A percentile compares a stretch with the other conserved stretches of the same genome.
Conservation (phyloP, 2,329 filamentous ascomycete species). For the Aureobasidium sp. region DNA sequence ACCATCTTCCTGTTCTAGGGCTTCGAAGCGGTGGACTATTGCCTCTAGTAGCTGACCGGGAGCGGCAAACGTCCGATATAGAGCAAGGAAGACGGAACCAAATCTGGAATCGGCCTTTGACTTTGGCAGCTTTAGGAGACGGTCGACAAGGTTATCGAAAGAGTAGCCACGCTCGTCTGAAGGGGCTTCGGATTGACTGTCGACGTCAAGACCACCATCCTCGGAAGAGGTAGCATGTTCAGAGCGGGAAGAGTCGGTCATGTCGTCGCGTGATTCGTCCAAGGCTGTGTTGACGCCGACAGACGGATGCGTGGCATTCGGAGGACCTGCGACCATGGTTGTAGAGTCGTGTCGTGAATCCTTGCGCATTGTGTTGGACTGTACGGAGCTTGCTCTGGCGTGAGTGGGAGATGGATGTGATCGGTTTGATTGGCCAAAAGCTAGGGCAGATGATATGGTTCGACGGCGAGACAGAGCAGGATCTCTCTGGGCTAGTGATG, state of each 20-base stretch:
- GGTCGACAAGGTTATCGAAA: constrained; percentile 58
- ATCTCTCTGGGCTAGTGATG: not conserved
- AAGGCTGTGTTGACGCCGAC: constrained; percentile 47
- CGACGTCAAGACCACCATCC: constrained; percentile 41
- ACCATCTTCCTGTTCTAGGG: constrained; percentile 55
- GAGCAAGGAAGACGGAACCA: constrained; percentile 74
- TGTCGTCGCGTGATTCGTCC: constrained; percentile 56
- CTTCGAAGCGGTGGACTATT: constrained; percentile 68
- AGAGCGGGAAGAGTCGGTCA: constrained; percentile 50
- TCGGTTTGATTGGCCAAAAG: not conserved
- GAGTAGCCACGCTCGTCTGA: constrained; percentile 52
- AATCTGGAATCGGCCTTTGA: constrained; percentile 88
- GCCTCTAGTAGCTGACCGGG: constrained; percentile 69
- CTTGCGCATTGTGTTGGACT: constrained; percentile 26
- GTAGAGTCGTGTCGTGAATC: constrained; percentile 24
- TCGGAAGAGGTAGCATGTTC: constrained; percentile 56
- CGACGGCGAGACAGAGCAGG: constrained; percentile 1
- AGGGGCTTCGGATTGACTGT: constrained; percentile 18
- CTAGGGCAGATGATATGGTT: constrained; percentile 6
- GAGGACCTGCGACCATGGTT: constrained; percentile 19
- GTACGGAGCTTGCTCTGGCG: constrained; percentile 39
- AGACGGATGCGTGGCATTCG: constrained; percentile 33
- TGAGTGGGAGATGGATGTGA: constrained; percentile 27
- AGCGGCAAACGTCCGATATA: constrained; percentile 89
- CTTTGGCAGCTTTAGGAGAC: constrained; percentile 72